A percentile compares a stretch with the other conserved stretches of the same genome.
These are phyloP conservation scores for Aspergillus ruber DNA, from an alignment of 2,329 filamentous ascomycete species.

Conservation along the genomic window DNA sequence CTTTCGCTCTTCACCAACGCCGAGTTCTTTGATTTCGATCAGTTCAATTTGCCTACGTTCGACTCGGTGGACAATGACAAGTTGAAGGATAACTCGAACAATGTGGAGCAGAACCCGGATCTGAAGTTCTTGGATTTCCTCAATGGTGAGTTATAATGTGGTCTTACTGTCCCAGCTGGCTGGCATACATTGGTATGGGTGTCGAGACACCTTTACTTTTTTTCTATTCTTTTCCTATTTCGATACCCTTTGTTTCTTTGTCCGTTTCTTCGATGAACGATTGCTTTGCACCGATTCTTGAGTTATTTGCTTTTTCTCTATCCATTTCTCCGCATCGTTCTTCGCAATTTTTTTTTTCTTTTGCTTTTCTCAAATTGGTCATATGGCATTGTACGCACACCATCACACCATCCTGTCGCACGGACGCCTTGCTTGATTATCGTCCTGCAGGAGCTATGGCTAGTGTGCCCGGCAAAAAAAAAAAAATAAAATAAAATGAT, in stretches of 20 bases:
- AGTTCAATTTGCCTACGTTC: constrained; percentile 29
- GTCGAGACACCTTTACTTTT: too few species aligned
- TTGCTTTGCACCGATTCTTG: not conserved
- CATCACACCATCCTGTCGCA: constrained; percentile 9
- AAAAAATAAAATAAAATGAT: too few species aligned
- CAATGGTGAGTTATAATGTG: constrained; percentile 31
- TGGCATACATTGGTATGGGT: too few species aligned
- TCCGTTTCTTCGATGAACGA: too few species aligned
- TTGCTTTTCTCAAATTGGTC: not conserved
- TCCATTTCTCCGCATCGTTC: not conserved
- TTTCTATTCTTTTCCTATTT: not conserved
- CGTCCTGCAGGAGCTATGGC: constrained; percentile 1
- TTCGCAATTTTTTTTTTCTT: constrained; percentile 1
- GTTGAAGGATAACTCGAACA: constrained; percentile 15
- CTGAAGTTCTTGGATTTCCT: constrained; percentile 38
- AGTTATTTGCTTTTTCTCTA: not conserved
- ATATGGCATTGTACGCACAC: constrained; percentile 5
- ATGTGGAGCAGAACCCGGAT: constrained; percentile 21
- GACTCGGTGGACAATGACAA: constrained; percentile 26
- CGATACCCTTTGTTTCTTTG: too few species aligned
- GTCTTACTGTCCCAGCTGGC: not conserved
- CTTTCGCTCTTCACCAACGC: constrained; percentile 76
- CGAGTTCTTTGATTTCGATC: constrained; percentile 73
- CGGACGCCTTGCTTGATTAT: not conserved
- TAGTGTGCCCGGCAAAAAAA: constrained; percentile 2